Evolutionary conservation across 2,329 filamentous ascomycete genomes (phyloP).

Genomic region (Kalmusia sp.): DNA sequence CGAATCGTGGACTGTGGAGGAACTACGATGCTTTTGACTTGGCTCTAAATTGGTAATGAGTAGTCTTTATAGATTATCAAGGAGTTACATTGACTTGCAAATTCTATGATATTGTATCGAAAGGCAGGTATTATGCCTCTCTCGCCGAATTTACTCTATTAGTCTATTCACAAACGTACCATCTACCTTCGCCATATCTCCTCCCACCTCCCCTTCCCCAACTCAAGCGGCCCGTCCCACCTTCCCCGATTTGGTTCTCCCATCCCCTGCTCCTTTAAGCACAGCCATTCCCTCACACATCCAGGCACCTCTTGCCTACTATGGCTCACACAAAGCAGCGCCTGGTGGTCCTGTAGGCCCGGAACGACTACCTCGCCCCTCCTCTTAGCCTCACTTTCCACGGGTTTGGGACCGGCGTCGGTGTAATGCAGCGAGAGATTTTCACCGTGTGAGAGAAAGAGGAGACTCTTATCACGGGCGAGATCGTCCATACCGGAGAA

Average conservation of each 20-base stretch:
- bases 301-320: constrained; percentile 88
- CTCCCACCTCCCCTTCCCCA: constrained; percentile 65
- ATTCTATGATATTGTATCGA: too few relatives aligned
- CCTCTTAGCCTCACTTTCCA: constrained; percentile 51
- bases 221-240: constrained; percentile 67
- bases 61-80: too few relatives aligned
- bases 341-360: constrained; percentile 75
- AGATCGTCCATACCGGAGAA: constrained; percentile 59
- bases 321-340: constrained; percentile 91
- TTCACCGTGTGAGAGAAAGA: constrained; percentile 70
- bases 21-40: constrained; percentile 52
- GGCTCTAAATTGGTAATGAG: constrained; percentile 38
- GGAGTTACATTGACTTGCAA: too few relatives aligned
- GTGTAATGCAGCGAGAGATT: constrained; percentile 40
- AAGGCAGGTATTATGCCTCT: too few relatives aligned
- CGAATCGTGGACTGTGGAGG: constrained; percentile 34
- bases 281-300: constrained; percentile 83
- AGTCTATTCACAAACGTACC: background rate
- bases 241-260: constrained; percentile 70
- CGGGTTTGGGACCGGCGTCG: constrained; percentile 37
- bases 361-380: constrained; percentile 58
- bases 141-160: too few relatives aligned
- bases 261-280: constrained; percentile 77
- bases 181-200: constrained; percentile 55
- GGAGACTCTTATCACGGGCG: constrained; percentile 84